Evolutionary conservation across 306 rosid species (phyloP).

Genomic region (Sophora flavescens): DNA sequence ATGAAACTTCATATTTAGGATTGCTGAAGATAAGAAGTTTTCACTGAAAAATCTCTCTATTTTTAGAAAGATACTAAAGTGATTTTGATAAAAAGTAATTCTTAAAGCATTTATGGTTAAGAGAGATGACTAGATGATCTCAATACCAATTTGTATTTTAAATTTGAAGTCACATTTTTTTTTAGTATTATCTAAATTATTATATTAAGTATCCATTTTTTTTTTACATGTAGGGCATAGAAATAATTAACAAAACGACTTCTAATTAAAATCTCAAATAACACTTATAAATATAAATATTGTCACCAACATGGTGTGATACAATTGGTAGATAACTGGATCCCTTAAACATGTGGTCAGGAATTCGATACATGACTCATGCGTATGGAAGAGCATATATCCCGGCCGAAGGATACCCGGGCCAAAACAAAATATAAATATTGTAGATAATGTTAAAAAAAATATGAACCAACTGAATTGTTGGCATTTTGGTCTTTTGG

Average conservation of each 20-base stretch:
- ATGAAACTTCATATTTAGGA: no score
- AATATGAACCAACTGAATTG: slow-evolving; percentile 32
- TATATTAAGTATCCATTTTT: background rate
- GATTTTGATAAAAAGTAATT: background rate
- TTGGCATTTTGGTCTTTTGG: slow-evolving; percentile 31
- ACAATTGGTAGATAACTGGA: no score
- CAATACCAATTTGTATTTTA: background rate
- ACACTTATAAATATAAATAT: no score
- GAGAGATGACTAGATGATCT: background rate
- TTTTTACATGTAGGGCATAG: slow-evolving; percentile 4
- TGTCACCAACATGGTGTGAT: no score
- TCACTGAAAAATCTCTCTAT: background rate
- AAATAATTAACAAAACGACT: slow-evolving; percentile 9
- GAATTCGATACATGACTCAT: no score
- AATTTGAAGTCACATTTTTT: background rate
- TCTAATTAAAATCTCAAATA: background rate
- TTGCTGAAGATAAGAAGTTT: no score
- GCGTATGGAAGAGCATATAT: no score
- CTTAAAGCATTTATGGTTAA: background rate
- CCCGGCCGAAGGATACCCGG: no score
- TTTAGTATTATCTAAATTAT: background rate
- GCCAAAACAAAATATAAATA: background rate
- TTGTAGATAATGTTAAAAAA: slow-evolving; percentile 14
- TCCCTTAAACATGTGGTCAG: no score
- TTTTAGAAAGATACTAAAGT: slow-evolving; percentile 2